phyloP scores from a whole-genome alignment of 2,329 filamentous ascomycete genomes.

The Tolypocladium cylindrosporum region DNA sequence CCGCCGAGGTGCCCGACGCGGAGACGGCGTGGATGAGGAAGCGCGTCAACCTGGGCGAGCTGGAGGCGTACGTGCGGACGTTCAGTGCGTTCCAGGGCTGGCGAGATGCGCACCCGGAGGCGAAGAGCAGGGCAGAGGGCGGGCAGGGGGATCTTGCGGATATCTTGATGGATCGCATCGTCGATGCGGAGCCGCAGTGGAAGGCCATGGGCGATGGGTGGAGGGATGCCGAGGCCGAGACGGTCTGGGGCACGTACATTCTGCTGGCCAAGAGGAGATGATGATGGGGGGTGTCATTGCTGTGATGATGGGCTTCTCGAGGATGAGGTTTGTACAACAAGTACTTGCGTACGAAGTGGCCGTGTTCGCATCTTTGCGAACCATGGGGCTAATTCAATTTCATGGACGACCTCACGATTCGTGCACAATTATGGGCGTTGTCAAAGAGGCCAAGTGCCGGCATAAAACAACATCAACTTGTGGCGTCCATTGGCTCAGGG shows the following conservation, averaged over 20 bases:
- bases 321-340: too few species aligned
- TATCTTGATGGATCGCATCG: slow-evolving; percentile 48
- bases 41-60: slow-evolving; percentile 43
- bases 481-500: background rate
- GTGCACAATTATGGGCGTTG: background rate
- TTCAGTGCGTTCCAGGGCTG: slow-evolving; percentile 51
- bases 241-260: slow-evolving; percentile 52
- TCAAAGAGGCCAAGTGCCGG: background rate
- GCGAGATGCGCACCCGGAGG: slow-evolving; percentile 43
- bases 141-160: slow-evolving; percentile 54
- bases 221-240: slow-evolving; percentile 42
- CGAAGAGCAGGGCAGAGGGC: slow-evolving; percentile 38
- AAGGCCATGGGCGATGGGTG: slow-evolving; percentile 36
- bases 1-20: slow-evolving; percentile 19
- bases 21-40: slow-evolving; percentile 39
- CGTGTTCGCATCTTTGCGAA: background rate
- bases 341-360: too few species aligned
- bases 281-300: background rate
- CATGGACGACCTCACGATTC: background rate
- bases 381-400: background rate
- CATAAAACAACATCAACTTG: background rate
- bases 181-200: slow-evolving; percentile 43
- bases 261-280: slow-evolving; percentile 39
- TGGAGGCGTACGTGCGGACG: slow-evolving; percentile 52
- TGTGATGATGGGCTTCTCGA: background rate